Evolutionary conservation across 2,329 filamentous ascomycete species (phyloP), one percentile per base, ranked within the genome.

Genomic region (Fonsecaea pedrosoi): DNA sequence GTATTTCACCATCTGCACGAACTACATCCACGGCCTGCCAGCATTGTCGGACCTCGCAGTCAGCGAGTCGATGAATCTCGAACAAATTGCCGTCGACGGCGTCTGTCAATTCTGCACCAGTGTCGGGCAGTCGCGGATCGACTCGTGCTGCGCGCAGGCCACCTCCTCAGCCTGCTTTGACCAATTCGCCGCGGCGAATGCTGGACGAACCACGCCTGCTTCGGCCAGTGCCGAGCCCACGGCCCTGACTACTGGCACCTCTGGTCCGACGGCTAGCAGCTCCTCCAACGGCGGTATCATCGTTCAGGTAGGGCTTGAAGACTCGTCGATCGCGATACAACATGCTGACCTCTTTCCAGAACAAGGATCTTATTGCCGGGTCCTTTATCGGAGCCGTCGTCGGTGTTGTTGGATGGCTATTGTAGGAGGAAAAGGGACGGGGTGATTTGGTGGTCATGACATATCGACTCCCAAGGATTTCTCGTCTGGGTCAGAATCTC

Each of bases 221-320:
- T 62, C 70, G 61, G 54, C 67, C 69, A 65, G 42, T 71, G 50
- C 66, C 65, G 59, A 45, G 60, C n/a, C 70, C 37, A 21, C 69
- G 53, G 54, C 63, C 65, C 37, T 65, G 61, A 54, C 60, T 64
- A 25, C 25, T 25, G 50, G 71, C 65, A 53, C 58, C 62, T 35
- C 45, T 9, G 18, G 48, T 54, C 12, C 34, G n/a, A 62, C 50
- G 3, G 32, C 59, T 30, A 38, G 34, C 45, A 54, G 35, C 45
- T 54, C 59, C 59, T 55, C 59, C 30, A 62, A 62, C 25, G 40
- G 30, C 10, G 59, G 45, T 35, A 15, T 62, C 18, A 37, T 62
- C 4, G 32, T n/a, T 4, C 54, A 55, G 59, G 59, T 54, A 62
- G 25, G 45, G 12, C 34, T 2, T 38, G 32, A 12, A 18, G 21